Evolutionary conservation across 345 rosid species (phyloP), one percentile per base, ranked within the genome.

Genomic region (Anastatica hierochuntica): DNA sequence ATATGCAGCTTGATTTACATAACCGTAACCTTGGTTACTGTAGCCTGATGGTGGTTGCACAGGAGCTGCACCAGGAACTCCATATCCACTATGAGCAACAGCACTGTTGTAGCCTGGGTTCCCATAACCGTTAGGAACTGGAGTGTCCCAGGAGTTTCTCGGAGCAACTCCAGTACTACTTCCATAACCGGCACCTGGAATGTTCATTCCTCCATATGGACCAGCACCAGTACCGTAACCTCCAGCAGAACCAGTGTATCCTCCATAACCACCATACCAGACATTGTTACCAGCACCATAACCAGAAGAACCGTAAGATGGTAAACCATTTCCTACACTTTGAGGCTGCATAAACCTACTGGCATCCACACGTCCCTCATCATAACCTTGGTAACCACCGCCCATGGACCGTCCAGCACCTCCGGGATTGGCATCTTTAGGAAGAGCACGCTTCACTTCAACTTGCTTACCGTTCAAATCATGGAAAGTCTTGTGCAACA

Each of bases 401-500:
- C 27, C 6, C 14, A 85, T n/a, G n/a, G n/a, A n/a, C n/a, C n/a
- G n/a, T n/a, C 24, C 24, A 21, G 5, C 24, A 21, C 24, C 24
- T 46, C 94, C 88, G 47, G 90, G 88, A 68, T 83, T 88, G 31
- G 96, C 88, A 64, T 92, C 98, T 73, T 92, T 92, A 0, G 98
- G 98, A 67, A 86, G 90, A 53, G 98, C 98, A 23, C 84, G 70
- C 71, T 92, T 92, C 14, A 92, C 98, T 76, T 92, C 98, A 49
- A 92, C 98, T 77, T 85, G 94, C 74, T 88, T 92, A 36, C 95
- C 97, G 51, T 70, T 76, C 76, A 92, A 68, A 77, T 92, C 98
- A 47, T 92, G 98, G 65, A 83, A 92, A 10, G 77, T 76, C 62
- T 81, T 92, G 63, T 85, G 88, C 69, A 92, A 77, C 70, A 85